A percentile compares a stretch with the other conserved stretches of the same genome.
Conservation (phyloP, 331 rosid species). For the Malus hybrid region DNA sequence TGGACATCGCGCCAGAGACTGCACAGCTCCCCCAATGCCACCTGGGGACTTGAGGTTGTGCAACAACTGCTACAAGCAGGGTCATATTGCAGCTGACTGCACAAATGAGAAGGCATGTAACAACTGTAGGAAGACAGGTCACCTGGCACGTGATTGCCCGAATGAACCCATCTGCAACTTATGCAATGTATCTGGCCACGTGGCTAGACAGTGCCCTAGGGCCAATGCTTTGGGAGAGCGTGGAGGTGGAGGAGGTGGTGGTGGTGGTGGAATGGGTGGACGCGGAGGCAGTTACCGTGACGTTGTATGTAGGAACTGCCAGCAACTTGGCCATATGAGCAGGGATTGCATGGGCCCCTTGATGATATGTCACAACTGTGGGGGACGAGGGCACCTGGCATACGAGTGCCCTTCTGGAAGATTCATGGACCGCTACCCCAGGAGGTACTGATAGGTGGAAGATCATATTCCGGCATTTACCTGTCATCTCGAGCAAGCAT, state of each 20-base stretch:
- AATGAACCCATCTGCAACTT: conserved; percentile 88
- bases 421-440: conserved; percentile 74
- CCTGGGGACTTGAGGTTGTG: conserved; percentile 93
- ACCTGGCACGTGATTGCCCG: conserved; percentile 95
- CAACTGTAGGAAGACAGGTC: conserved; percentile 96
- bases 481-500: background rate
- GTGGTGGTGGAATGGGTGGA: conserved; percentile 16
- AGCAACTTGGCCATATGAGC: conserved; percentile 91
- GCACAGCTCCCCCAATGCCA: conserved; percentile 76
- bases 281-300: conserved; percentile 52
- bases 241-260: conserved; percentile 31
- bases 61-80: conserved; percentile 96
- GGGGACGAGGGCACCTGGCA: conserved; percentile 95
- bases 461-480: background rate
- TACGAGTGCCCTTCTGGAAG: conserved; percentile 97
- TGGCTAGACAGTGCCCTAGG: conserved; percentile 90
- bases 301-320: conserved; percentile 83
- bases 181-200: conserved; percentile 93
- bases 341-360: conserved; percentile 94
- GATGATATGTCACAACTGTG: conserved; percentile 96
- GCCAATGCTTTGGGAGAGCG: conserved; percentile 48
- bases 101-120: conserved; percentile 97
- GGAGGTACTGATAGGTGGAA: conserved; percentile 60
- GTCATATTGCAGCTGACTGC: conserved; percentile 93
- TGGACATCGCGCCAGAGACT: conserved; percentile 94